Evolutionary conservation across 352 stramenopile genomes (phyloP), one percentile per base, ranked within the genome.

Genomic region (Halophytophthora polymorphica): DNA sequence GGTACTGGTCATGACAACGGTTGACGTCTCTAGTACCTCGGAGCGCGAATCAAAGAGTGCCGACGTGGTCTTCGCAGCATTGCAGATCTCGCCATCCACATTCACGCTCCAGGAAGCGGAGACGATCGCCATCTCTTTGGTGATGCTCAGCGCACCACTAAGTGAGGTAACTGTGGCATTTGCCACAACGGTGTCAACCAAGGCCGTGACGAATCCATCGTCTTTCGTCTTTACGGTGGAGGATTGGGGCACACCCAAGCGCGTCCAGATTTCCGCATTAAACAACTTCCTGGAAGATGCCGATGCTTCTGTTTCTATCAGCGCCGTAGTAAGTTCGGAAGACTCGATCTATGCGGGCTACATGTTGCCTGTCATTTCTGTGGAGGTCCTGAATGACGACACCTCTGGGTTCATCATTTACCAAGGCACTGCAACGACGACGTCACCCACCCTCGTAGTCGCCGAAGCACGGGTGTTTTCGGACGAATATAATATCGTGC

Each of bases 251-350:
- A 36, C 53, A 2, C 43, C 50, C 34, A 62, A 66, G 7, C 66
- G 15, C 0, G 14, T 86, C n/a, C 64, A 74, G 35, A 56, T 86
- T 14, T 29, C 40, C 23, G 69, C 72, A 13, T 28, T 71, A 0
- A 83, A 83, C 44, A 76, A 88, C 34, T 83, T 72, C 34, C 2
- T 88, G 2, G 69, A 88, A 45, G 72, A 86, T 39, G 48, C 43
- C 0, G 66, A 82, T 36, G 55, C 44, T 1, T 39, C 51, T 2
- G 60, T 65, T 17, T 50, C 23, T 0, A 55, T 85, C 29, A 56
- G 44, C 1, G 38, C 56, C 2, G 51, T 58, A 2, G 58, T 78
- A 17, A 49, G 38, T 0, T 78, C 72, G 6, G 66, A 22, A 0
- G 77, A 88, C 45, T 14, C 45, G 0, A 10, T 80, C 3, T 86